Evolutionary conservation across 768 basidiomycete species (phyloP), one percentile per base, ranked within the genome.

Genomic region (Agaricus blazei): DNA sequence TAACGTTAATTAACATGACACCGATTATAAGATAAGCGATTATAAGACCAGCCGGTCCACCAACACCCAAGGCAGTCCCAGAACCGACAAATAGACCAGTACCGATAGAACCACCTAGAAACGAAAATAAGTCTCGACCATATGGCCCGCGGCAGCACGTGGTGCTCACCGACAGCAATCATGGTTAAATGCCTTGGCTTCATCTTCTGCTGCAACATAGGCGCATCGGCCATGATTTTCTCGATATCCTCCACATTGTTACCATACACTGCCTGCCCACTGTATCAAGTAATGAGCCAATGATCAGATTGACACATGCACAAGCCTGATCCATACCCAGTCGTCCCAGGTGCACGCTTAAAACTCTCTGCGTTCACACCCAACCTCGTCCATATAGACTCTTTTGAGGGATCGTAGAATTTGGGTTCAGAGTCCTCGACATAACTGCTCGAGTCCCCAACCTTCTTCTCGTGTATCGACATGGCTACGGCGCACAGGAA

Each of bases 51-150:
- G 72, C 75, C 14, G 75, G 76, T 12, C 76, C 76, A 47, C 75
- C 75, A 24, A 48, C 60, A 28, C 65, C 63, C 24, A 78, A 63
- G 24, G 75, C 73, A 19, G 66, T 64, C 24, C 76, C 75, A 9
- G 75, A 75, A 58, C 75, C 75, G 44, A 78, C 76, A 61, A 78
- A 78, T 5, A 78, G 67, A 68, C 76, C 75, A 58, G 76, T 76
- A 60, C 75, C 76, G 37, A 76, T 78, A 63, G 71, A 72, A n/a
- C 76, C 75, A 63, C 75, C 75, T 76, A 49, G 2, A 43, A 15
- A 7, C 4, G 27, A 26, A 24, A 31, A 40, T 56, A 7, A 26
- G 41, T 36, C 12, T 36, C 29, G 36, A 27, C 34, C 19, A 56
- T 40, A 44, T 19, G 15, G 14, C 26, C 24, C 9, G 24, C 31